Evolutionary conservation across 2,329 filamentous ascomycete genomes (phyloP), one percentile per base, ranked within the genome.

Genomic region (Colletotrichum lindemuthianum): DNA sequence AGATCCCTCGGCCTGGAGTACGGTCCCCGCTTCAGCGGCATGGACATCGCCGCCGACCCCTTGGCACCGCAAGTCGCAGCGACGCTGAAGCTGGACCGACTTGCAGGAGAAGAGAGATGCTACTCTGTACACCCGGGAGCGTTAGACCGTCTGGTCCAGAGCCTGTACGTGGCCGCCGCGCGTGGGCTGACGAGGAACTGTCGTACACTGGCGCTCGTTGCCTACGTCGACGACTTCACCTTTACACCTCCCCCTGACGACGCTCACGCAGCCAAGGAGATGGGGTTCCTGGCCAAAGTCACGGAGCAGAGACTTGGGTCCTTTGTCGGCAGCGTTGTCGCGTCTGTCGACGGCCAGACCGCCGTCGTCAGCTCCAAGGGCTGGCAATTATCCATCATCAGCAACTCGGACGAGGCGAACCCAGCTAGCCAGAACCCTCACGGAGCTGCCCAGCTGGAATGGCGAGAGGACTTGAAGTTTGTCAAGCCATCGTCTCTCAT

Each of bases 151-250:
- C 44, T 56, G 13, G 50, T 55, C 6, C 59, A 60, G 36, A 55
- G 50, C 50, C 15, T 60, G 34, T 60, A 55, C 3, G 39, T 55
- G 13, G 59, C 59, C 3, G 44, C 15, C 8, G 44, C 59, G 2
- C 50, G 13, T 13, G 59, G 59, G 13, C 50, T 60, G 2, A 55
- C 59, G 2, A 15, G 51, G 5, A 55, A 55, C 13, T 60, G 50
- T 37, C 36, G 13, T 5, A 50, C 50, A 4, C 44, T 56, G 15
- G 59, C 59, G 11, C 44, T 60, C 2, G 15, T 60, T 16, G 43
- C 43, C 34, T 60, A 60, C 16, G 59, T 60, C 8, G 51, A 60
- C 2, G 59, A 60, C 6, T 60, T 60, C n/a, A n/a, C 43, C n/a
- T 43, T 60, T 10, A 4, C 11, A 6, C 37, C 8, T 2, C 59